Evolutionary conservation across 352 stramenopile species (phyloP).

Genomic region (Aphanomyces stellatus): DNA sequence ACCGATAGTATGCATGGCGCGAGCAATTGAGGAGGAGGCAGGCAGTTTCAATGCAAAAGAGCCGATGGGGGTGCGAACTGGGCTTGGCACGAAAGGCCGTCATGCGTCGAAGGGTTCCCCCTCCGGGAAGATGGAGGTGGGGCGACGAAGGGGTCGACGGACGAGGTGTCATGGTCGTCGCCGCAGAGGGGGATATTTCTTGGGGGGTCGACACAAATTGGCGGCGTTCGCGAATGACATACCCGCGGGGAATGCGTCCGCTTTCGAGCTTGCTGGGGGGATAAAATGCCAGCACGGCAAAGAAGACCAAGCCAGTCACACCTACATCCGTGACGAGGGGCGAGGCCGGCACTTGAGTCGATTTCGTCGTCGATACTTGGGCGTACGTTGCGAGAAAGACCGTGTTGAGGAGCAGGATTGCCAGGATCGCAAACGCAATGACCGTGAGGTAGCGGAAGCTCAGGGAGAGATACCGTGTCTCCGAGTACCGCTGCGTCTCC

Average conservation of each 20-base stretch:
- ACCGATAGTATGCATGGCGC: slow-evolving; percentile 11
- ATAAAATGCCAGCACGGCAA: slow-evolving; percentile 10
- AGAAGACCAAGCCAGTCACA: background rate
- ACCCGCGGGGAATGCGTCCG: background rate
- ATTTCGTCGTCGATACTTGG: slow-evolving; percentile 2
- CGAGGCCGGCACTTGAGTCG: background rate
- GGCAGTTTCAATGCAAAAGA: slow-evolving; percentile 12
- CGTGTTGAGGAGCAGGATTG: slow-evolving; percentile 1
- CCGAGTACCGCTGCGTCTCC: background rate
- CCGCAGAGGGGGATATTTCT: background rate
- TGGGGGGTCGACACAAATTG: slow-evolving; percentile 2
- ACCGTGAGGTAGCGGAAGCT: slow-evolving; percentile 6
- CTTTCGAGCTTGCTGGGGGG: background rate
- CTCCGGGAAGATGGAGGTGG: background rate
- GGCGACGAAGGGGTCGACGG: background rate
- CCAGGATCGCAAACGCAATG: slow-evolving; percentile 6
- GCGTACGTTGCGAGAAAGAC: slow-evolving; percentile 1
- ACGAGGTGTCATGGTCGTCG: background rate
- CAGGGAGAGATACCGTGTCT: slow-evolving; percentile 11
- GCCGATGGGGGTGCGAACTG: background rate
- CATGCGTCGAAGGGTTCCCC: background rate
- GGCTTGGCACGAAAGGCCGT: slow-evolving; percentile 5
- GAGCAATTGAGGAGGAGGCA: slow-evolving; percentile 5
- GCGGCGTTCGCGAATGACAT: slow-evolving; percentile 11
- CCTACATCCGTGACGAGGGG: background rate